A percentile compares a stretch with the other conserved stretches of the same genome.
These are phyloP conservation scores for Hypseocharis bilobata DNA, from an alignment of 441 rosid genomes.

Conservation along the genomic window DNA sequence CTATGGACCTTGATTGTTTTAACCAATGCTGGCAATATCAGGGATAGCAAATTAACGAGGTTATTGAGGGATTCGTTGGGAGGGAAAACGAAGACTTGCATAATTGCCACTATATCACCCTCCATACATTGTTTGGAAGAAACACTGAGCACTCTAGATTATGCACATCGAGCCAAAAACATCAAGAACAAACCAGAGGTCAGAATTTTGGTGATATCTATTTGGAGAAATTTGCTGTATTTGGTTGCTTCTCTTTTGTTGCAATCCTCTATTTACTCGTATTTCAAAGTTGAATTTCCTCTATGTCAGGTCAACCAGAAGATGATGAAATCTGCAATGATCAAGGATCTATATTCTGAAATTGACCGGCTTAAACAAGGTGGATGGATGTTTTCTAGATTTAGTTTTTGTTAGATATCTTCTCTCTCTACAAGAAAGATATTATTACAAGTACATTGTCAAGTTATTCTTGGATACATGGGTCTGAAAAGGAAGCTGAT, in stretches of 20 bases:
- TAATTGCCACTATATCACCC: conserved; percentile 90
- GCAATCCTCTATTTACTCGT: neutral
- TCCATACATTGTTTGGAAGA: conserved; percentile 89
- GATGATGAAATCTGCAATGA: conserved; percentile 59
- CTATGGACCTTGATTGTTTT: neutral
- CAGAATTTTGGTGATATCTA: conserved; percentile 13
- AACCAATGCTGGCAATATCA: conserved; percentile 29
- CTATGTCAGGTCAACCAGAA: conserved; percentile 78
- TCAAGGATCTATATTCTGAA: conserved; percentile 1
- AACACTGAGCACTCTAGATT: conserved; percentile 93
- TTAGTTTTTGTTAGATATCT: neutral
- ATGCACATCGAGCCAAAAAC: conserved; percentile 95
- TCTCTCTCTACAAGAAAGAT: too few relatives aligned
- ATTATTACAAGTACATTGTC: too few relatives aligned
- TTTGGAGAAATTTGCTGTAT: neutral
- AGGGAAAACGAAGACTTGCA: conserved; percentile 96
- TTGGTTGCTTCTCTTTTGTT: conserved; percentile 13
- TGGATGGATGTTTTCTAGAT: neutral
- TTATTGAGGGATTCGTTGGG: conserved; percentile 92
- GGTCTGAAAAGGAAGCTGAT: neutral
- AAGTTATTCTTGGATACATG: neutral
- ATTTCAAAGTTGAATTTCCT: conserved; percentile 17
- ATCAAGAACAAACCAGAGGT: conserved; percentile 98
- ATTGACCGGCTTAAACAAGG: conserved; percentile 7
- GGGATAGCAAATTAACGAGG: conserved; percentile 93